Base-by-base conservation (phyloP, 225 moss, liverwort and hornwort genomes). In the Bryum argenteum region DNA sequence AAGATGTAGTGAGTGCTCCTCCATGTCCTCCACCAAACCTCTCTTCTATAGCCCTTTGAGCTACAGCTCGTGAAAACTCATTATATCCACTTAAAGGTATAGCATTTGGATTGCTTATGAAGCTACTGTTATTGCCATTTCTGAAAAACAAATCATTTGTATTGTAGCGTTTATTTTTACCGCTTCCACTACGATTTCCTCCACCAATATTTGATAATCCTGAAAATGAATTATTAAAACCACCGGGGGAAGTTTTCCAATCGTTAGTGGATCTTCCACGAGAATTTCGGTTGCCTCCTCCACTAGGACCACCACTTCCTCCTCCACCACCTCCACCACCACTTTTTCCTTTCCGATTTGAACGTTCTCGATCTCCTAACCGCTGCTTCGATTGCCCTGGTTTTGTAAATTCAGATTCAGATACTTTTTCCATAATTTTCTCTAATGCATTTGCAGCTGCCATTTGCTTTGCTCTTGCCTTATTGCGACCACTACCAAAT, bases 401-500 rank as follows among this genome's bases (percentile, higher is more conserved):
- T 51, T 84, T 88, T 2, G 69, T 58, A 9, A 88, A 79, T 37
- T 84, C 84, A 4, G 47, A 67, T 23, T 88, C 82, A 0, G 82
- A 74, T 11, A 81, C 33, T 2, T 60, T 81, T 65, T 82, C 84
- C 71, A 88, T 77, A 2, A 88, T 82, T 22, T 79, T 82, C 23
- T 84, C 84, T 10, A 88, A 33, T 19, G 84, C 77, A 75, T 70
- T 65, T 42, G 87, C 65, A 40, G 87, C 87, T 0, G 87, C 84
- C 82, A 88, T 82, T 63, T 84, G 87, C 20, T 88, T 84, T 14
- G 87, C 87, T 54, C 79, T 79, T 3, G 77, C 87, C 15, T 88
- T 88, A 10, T 88, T 88, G 21, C 84, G 84, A 28, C 87, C 87
- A 8, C 78, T 1, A 3, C 84, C 87, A 61, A 75, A 69, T 53